Evolutionary conservation across 73 alveolate species (phyloP).

Genomic region (Paramecium tetraurelia): DNA sequence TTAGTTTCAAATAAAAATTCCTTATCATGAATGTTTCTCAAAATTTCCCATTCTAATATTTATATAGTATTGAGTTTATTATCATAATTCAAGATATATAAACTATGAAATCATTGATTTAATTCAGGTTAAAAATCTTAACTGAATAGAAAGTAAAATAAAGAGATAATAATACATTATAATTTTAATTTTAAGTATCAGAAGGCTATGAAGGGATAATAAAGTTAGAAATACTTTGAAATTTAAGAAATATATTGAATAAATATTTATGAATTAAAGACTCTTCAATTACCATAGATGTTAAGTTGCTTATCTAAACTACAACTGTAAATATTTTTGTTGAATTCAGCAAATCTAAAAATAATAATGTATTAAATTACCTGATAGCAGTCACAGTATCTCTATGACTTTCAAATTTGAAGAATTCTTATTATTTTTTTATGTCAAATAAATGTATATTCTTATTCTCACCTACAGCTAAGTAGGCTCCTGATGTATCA

Average conservation of each 20-base stretch:
- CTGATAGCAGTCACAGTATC: constrained; percentile 1
- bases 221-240: no score
- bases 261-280: neutral
- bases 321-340: neutral
- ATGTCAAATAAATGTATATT: neutral
- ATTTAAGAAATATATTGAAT: neutral
- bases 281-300: constrained; percentile 26
- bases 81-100: no score
- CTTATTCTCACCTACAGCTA: neutral
- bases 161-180: no score
- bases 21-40: no score
- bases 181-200: no score
- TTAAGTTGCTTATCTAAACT: neutral
- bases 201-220: no score
- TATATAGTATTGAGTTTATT: no score
- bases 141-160: no score
- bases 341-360: neutral
- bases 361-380: neutral
- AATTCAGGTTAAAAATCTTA: no score
- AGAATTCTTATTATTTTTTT: neutral
- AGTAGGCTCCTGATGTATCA: constrained; percentile 8
- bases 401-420: neutral
- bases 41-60: no score
- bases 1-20: no score
- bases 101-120: no score